phyloP scores from a whole-genome alignment of 805 yeast species.

The Myxozyma udenii region DNA sequence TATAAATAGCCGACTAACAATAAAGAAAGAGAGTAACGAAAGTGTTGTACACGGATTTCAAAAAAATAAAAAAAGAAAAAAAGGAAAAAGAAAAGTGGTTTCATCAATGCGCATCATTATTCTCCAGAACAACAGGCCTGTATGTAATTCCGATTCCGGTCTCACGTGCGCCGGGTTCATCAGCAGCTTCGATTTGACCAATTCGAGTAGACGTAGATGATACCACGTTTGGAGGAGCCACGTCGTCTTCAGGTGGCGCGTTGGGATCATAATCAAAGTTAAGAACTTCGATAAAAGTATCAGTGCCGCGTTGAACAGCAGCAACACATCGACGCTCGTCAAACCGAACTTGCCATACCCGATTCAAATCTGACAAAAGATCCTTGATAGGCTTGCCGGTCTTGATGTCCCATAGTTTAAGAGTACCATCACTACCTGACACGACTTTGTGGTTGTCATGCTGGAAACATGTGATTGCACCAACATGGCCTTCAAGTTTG shows the following conservation, averaged over 20 bases:
- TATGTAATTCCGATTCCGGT: too few relatives aligned
- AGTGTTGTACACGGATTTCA: background rate
- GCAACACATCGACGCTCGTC: slow-evolving; percentile 82
- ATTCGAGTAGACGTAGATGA: too few relatives aligned
- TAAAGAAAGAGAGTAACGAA: too few relatives aligned
- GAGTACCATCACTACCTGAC: slow-evolving; percentile 83
- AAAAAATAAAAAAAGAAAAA: background rate
- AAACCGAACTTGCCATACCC: slow-evolving; percentile 92
- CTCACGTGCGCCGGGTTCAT: too few relatives aligned
- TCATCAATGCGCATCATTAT: background rate
- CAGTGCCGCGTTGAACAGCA: slow-evolving; percentile 73
- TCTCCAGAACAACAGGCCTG: too few relatives aligned
- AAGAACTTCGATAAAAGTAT: slow-evolving; percentile 77
- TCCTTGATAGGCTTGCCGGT: slow-evolving; percentile 73
- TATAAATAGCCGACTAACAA: too few relatives aligned
- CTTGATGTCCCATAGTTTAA: slow-evolving; percentile 81
- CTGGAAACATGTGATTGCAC: slow-evolving; percentile 90
- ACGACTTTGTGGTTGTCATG: slow-evolving; percentile 80
- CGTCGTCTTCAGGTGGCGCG: background rate
- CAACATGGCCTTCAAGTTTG: slow-evolving; percentile 70
- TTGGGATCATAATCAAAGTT: slow-evolving; percentile 27
- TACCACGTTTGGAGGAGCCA: too few relatives aligned
- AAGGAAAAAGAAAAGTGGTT: background rate
- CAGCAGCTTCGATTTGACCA: too few relatives aligned
- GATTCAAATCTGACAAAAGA: slow-evolving; percentile 70